These are phyloP conservation scores for Brassica juncea DNA, from an alignment of 345 rosid genomes.

Conservation along the genomic window DNA sequence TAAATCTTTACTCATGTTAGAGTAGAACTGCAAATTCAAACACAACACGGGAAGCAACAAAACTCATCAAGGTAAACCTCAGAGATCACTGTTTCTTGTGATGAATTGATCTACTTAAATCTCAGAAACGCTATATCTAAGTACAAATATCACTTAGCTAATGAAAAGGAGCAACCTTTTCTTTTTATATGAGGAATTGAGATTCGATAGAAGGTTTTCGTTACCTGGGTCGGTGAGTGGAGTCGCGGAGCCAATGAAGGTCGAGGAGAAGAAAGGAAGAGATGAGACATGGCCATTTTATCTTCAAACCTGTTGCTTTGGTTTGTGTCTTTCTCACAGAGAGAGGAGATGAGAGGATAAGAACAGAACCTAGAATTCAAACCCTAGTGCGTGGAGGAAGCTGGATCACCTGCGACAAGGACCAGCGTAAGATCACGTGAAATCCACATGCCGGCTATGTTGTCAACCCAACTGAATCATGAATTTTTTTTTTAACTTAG, in stretches of 20 bases:
- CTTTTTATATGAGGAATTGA: constrained; percentile 10
- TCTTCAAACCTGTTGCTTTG: not conserved
- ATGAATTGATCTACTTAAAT: not conserved
- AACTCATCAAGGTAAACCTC: not conserved
- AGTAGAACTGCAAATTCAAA: constrained; percentile 24
- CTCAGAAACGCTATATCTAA: not conserved
- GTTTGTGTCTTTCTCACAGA: not conserved
- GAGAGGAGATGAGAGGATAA: constrained; percentile 14
- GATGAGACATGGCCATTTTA: constrained; percentile 29
- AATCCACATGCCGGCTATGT: not conserved
- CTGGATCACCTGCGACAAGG: not conserved
- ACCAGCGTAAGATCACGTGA: constrained; percentile 23
- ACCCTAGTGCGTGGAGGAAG: not conserved
- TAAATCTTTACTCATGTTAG: constrained; percentile 20
- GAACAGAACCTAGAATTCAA: not conserved
- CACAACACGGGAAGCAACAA: not conserved
- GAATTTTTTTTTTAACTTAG: not conserved
- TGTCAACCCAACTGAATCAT: not conserved
- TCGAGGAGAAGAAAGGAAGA: constrained; percentile 32
- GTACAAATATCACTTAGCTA: not conserved
- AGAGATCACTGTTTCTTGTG: not conserved
- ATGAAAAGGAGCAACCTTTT: not conserved
- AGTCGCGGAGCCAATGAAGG: constrained; percentile 21
- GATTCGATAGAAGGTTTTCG: constrained; percentile 6
- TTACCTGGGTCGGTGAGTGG: constrained; percentile 29